A percentile compares a stretch with the other conserved stretches of the same genome.
These are phyloP conservation scores for Aotearoamyces nothofagi DNA, from an alignment of 2,329 filamentous ascomycete genomes.

Conservation along the genomic window DNA sequence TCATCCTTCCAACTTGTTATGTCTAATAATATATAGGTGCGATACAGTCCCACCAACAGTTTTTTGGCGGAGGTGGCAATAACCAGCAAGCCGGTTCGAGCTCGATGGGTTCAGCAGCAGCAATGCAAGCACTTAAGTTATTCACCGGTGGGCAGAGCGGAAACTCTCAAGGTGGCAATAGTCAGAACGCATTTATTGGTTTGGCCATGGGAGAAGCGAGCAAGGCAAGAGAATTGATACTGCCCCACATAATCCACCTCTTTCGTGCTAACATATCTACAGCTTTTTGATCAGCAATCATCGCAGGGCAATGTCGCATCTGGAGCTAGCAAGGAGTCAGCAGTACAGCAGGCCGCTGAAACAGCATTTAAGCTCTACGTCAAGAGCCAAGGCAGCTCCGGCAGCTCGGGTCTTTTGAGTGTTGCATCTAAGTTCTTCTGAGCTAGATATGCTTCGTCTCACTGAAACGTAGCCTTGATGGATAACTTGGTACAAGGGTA, in stretches of 20 bases:
- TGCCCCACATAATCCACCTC: too few species aligned
- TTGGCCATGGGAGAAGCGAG: conserved; percentile 80
- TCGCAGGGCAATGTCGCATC: conserved; percentile 35
- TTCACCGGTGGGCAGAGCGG: conserved; percentile 45
- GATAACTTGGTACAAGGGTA: too few species aligned
- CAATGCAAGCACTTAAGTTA: conserved; percentile 68
- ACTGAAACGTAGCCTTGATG: too few species aligned
- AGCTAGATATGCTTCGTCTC: too few species aligned
- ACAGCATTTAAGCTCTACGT: conserved; percentile 85
- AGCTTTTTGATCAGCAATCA: conserved; percentile 42
- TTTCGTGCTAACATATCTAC: background rate
- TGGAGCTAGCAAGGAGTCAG: conserved; percentile 64
- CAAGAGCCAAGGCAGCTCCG: conserved; percentile 50
- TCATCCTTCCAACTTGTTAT: conserved; percentile 13
- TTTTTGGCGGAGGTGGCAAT: conserved; percentile 41
- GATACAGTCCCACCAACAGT: conserved; percentile 78
- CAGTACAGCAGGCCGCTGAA: conserved; percentile 65
- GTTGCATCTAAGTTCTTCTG: conserved; percentile 46
- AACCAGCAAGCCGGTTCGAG: conserved; percentile 30
- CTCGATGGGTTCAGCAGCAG: conserved; percentile 56
- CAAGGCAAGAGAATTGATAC: conserved; percentile 28
- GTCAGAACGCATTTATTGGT: conserved; percentile 68
- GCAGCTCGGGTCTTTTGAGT: conserved; percentile 29
- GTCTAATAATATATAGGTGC: conserved; percentile 68
- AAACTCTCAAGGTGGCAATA: conserved; percentile 28